These are phyloP conservation scores for Xylaria sp. DNA, from an alignment of 2,329 filamentous ascomycete species.

Conservation along the genomic window DNA sequence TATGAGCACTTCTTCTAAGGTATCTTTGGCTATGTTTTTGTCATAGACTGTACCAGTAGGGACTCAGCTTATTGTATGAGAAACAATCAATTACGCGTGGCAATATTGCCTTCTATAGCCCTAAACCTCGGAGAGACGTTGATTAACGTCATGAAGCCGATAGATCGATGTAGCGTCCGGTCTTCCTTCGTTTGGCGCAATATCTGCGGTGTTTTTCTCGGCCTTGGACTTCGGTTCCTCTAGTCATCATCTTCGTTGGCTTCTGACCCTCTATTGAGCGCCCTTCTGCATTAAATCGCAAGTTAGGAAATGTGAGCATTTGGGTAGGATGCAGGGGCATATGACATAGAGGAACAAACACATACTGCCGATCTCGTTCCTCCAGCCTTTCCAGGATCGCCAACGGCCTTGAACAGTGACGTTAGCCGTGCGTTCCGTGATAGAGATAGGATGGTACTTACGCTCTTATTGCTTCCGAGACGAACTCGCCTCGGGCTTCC, in stretches of 20 bases:
- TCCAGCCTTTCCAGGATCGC: constrained; percentile 46
- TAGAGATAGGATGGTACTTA: constrained; percentile 40
- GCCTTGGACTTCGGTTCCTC: neutral
- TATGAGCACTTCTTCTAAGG: neutral
- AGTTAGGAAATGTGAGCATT: constrained; percentile 5
- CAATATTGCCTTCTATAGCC: neutral
- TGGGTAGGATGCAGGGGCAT: neutral
- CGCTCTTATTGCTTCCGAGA: constrained; percentile 60
- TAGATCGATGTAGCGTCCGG: neutral
- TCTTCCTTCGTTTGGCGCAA: neutral
- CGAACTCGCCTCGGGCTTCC: constrained; percentile 62
- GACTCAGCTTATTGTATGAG: neutral
- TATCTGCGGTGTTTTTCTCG: neutral
- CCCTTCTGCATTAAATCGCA: constrained; percentile 25
- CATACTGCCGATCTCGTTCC: constrained; percentile 39
- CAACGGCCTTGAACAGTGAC: constrained; percentile 38
- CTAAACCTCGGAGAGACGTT: neutral
- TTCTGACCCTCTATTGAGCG: constrained; percentile 25
- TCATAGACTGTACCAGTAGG: neutral
- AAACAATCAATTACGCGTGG: neutral
- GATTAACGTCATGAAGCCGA: neutral
- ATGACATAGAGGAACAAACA: neutral
- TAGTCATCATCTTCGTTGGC: constrained; percentile 31
- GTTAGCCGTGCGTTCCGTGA: constrained; percentile 5
- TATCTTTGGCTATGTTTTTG: neutral